phyloP scores from a whole-genome alignment of 2,329 filamentous ascomycete genomes.

The Alternaria tenuissima region DNA sequence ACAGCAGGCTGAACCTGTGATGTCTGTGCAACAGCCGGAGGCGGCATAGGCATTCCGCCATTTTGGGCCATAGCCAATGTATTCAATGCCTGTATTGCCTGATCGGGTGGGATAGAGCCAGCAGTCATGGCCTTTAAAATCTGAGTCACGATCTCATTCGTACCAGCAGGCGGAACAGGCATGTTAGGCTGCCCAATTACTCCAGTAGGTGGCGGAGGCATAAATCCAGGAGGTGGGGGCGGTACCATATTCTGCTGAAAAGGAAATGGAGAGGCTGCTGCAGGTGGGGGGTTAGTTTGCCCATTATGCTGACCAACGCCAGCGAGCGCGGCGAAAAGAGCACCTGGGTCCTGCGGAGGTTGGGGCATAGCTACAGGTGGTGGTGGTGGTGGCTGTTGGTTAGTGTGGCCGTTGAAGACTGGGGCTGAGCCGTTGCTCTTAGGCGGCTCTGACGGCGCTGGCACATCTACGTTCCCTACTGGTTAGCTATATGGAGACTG shows the following conservation, averaged over 20 bases:
- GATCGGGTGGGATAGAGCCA: constrained; percentile 45
- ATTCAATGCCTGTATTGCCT: constrained; percentile 46
- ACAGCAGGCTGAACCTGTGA: constrained; percentile 27
- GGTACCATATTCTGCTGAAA: constrained; percentile 42
- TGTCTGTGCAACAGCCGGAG: constrained; percentile 22
- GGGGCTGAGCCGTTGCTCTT: constrained; percentile 33
- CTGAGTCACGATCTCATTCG: constrained; percentile 41
- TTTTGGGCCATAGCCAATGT: constrained; percentile 38
- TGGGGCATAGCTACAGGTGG: constrained; percentile 27
- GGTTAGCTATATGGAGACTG: constrained; percentile 21
- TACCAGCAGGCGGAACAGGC: constrained; percentile 34
- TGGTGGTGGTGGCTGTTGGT: constrained; percentile 34
- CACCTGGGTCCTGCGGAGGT: constrained; percentile 37
- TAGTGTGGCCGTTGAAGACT: constrained; percentile 35
- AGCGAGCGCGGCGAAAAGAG: constrained; percentile 47
- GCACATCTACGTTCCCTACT: constrained; percentile 23
- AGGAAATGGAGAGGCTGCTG: constrained; percentile 35
- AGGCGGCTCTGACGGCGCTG: constrained; percentile 40
- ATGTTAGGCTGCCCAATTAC: constrained; percentile 33
- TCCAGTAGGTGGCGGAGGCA: constrained; percentile 39
- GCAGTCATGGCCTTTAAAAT: constrained; percentile 46
- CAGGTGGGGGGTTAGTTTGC: constrained; percentile 39
- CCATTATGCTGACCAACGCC: constrained; percentile 40
- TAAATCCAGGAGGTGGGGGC: constrained; percentile 44
- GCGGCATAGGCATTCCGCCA: constrained; percentile 37